These are phyloP conservation scores for Cystobasidium ongulense DNA, from an alignment of 768 basidiomycete genomes.

Conservation along the genomic window DNA sequence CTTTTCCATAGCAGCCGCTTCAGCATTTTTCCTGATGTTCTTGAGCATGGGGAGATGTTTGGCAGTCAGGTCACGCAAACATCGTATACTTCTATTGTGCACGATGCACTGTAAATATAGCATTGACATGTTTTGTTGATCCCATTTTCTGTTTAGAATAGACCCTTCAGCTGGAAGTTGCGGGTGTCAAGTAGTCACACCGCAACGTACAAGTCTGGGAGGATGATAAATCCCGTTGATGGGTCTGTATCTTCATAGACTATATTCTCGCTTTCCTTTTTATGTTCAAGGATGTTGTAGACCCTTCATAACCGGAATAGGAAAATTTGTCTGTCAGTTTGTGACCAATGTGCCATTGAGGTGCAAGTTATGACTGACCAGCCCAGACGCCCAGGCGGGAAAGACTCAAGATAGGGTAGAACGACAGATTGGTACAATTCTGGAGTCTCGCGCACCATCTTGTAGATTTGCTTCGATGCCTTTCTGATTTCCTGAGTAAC, in stretches of 20 bases:
- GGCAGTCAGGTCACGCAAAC: slow-evolving; percentile 65
- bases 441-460: slow-evolving; percentile 76
- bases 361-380: slow-evolving; percentile 2
- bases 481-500: slow-evolving; percentile 59
- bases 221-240: slow-evolving; percentile 59
- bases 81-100: slow-evolving; percentile 56
- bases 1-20: slow-evolving; percentile 52
- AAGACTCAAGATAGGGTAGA: slow-evolving; percentile 65
- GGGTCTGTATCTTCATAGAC: slow-evolving; percentile 55
- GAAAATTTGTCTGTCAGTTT: not conserved
- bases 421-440: slow-evolving; percentile 63
- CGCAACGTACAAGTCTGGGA: slow-evolving; percentile 63
- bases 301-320: slow-evolving; percentile 55
- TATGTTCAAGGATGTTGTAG: slow-evolving; percentile 67
- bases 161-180: not conserved
- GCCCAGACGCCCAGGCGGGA: slow-evolving; percentile 53
- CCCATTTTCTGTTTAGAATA: slow-evolving; percentile 60
- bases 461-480: slow-evolving; percentile 66
- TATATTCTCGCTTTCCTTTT: slow-evolving; percentile 65
- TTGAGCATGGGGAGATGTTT: slow-evolving; percentile 61
- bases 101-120: slow-evolving; percentile 79
- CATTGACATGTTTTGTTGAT: slow-evolving; percentile 61
- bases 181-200: not conserved
- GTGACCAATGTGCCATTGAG: not conserved
- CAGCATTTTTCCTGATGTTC: slow-evolving; percentile 57